A percentile compares a stretch with the other conserved stretches of the same genome.
Evolutionary conservation across 768 basidiomycete species (phyloP).

Genomic region (Auriscalpium vulgare): DNA sequence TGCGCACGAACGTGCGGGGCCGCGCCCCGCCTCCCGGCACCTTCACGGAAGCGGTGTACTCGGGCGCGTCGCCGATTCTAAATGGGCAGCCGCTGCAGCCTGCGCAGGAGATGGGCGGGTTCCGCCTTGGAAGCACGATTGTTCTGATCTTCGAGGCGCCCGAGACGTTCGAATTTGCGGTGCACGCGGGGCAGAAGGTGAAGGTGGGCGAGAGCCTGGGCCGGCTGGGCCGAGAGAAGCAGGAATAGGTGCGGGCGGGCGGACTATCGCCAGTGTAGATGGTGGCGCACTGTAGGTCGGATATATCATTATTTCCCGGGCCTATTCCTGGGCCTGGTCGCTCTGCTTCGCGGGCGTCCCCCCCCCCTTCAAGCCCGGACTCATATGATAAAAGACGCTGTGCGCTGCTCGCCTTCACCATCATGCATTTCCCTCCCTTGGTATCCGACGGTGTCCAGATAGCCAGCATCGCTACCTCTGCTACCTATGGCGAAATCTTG

Average conservation of each 20-base stretch:
- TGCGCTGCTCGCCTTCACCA: too few species aligned
- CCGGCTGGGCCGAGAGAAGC: constrained; percentile 33
- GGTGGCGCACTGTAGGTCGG: not conserved
- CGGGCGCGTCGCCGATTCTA: constrained; percentile 72
- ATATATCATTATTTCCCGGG: not conserved
- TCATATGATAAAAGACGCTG: too few species aligned
- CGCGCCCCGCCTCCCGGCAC: constrained; percentile 71
- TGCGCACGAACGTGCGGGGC: constrained; percentile 84
- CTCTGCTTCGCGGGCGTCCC: too few species aligned
- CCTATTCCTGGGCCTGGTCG: too few species aligned
- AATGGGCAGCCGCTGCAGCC: constrained; percentile 80
- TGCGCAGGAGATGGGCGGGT: constrained; percentile 97
- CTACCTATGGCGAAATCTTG: too few species aligned
- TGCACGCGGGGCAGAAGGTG: constrained; percentile 75
- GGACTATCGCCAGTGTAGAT: not conserved
- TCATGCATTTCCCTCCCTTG: too few species aligned
- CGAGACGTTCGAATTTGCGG: constrained; percentile 65
- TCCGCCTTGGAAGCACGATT: constrained; percentile 90
- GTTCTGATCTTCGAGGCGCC: constrained; percentile 99
- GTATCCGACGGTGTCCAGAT: too few species aligned
- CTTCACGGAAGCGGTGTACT: constrained; percentile 89
- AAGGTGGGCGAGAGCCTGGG: constrained; percentile 82
- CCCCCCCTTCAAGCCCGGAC: too few species aligned
- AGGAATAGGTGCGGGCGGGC: not conserved
- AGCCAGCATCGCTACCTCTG: too few species aligned